Percentiles rank a stretch among this genome's conserved stretches.
phyloP scores from a whole-genome alignment of 2,329 filamentous ascomycete species.

The Curvularia lunata region DNA sequence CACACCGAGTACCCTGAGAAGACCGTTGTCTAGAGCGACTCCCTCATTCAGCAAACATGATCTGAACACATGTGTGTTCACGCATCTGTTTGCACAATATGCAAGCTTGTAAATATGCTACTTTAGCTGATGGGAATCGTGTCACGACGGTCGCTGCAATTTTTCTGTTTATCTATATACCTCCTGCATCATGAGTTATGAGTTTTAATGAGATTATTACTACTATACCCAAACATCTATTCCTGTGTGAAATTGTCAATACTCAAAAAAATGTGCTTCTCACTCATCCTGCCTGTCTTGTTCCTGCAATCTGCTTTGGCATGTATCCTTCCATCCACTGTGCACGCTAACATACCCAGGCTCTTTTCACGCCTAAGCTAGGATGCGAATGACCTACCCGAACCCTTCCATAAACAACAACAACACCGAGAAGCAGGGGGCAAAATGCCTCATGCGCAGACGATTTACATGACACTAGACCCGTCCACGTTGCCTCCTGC shows the following conservation, averaged over 20 bases:
- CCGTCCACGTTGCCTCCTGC: background rate
- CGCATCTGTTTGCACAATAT: background rate
- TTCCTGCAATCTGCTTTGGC: background rate
- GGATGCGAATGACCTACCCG: background rate
- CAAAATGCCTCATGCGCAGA: background rate
- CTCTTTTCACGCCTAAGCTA: background rate
- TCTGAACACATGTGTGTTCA: background rate
- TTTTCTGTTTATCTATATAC: conserved; percentile 5
- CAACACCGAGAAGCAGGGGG: background rate
- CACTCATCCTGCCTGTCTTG: background rate
- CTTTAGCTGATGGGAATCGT: background rate
- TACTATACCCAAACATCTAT: background rate
- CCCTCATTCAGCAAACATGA: background rate
- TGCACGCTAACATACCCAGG: background rate
- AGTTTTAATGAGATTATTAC: conserved; percentile 5
- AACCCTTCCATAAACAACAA: background rate
- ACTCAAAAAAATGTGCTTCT: background rate
- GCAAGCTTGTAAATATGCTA: background rate
- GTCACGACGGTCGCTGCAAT: background rate
- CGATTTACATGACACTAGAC: background rate
- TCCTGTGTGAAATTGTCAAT: background rate
- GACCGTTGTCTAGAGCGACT: conserved; percentile 14
- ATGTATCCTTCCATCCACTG: background rate
- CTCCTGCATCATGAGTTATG: conserved; percentile 1
- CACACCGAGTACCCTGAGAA: conserved; percentile 37